These are phyloP conservation scores for Sporobolomyces phaffii DNA, from an alignment of 768 basidiomycete genomes.

Conservation along the genomic window DNA sequence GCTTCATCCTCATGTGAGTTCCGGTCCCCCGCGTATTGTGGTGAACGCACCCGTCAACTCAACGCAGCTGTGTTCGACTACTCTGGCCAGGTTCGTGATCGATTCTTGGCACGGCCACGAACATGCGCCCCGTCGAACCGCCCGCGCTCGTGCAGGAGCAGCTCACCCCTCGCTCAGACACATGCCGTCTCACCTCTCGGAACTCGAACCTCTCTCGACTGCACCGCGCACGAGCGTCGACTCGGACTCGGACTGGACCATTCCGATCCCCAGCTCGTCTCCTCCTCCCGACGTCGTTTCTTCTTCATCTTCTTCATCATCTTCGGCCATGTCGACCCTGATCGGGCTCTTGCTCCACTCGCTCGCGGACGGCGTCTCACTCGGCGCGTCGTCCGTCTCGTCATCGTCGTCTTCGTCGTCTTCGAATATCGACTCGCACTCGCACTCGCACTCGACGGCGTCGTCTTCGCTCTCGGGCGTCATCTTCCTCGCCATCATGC, in stretches of 20 bases:
- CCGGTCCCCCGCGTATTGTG: too few species aligned
- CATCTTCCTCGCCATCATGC: slow-evolving; percentile 80
- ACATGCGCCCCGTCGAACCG: neutral
- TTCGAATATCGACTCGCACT: neutral
- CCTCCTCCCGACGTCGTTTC: neutral
- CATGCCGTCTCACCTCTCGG: slow-evolving; percentile 44
- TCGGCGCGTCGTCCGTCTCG: too few species aligned
- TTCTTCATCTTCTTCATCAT: slow-evolving; percentile 5
- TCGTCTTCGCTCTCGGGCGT: slow-evolving; percentile 60
- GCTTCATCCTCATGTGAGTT: slow-evolving; percentile 41
- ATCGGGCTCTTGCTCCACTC: slow-evolving; percentile 81
- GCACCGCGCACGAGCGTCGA: neutral
- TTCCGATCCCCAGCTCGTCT: neutral
- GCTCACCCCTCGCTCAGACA: slow-evolving; percentile 41
- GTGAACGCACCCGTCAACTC: too few species aligned
- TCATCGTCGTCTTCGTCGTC: slow-evolving; percentile 48
- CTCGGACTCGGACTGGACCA: slow-evolving; percentile 32
- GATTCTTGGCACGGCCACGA: slow-evolving; percentile 28
- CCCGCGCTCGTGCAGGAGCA: too few species aligned
- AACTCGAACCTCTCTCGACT: slow-evolving; percentile 41
- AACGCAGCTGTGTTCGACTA: too few species aligned
- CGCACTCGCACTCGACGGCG: neutral
- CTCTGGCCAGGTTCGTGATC: slow-evolving; percentile 49
- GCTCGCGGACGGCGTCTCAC: slow-evolving; percentile 82
- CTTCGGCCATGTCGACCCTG: slow-evolving; percentile 62